Conservation (phyloP, 2,329 filamentous ascomycete genomes). For the Trichoderma sp. region DNA sequence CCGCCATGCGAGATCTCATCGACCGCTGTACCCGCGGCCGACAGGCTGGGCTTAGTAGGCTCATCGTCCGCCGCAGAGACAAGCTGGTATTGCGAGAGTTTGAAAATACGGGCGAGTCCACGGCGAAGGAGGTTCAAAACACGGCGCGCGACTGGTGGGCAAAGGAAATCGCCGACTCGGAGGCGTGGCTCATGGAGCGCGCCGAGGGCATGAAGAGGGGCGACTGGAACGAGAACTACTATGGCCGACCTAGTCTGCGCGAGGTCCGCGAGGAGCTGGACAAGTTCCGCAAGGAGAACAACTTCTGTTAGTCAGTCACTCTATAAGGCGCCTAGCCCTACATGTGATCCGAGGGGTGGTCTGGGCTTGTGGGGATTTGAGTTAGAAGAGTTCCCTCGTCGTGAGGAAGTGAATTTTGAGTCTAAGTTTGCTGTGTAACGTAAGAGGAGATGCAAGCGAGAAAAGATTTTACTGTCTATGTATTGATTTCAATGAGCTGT, state of each 20-base stretch:
- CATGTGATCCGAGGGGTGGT: not conserved
- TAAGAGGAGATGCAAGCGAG: not conserved
- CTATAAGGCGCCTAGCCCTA: not conserved
- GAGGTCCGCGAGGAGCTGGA: slow-evolving; percentile 40
- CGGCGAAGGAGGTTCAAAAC: slow-evolving; percentile 35
- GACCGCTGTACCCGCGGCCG: slow-evolving; percentile 51
- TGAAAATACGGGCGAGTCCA: slow-evolving; percentile 33
- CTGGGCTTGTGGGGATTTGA: not conserved
- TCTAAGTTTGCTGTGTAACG: not conserved
- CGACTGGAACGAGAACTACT: slow-evolving; percentile 51
- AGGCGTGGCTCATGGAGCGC: slow-evolving; percentile 45
- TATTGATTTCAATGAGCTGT: not conserved
- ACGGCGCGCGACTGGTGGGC: slow-evolving; percentile 48
- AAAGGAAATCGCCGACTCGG: slow-evolving; percentile 45
- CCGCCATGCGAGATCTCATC: slow-evolving; percentile 45
- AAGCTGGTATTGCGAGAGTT: slow-evolving; percentile 43
- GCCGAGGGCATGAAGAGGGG: slow-evolving; percentile 38
- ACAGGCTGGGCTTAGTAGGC: slow-evolving; percentile 42
- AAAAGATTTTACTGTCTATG: not conserved
- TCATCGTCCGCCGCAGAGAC: slow-evolving; percentile 45
- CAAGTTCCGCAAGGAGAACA: slow-evolving; percentile 26
- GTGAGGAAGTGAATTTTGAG: not conserved
- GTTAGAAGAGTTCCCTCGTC: not conserved
- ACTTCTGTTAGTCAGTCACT: not conserved
- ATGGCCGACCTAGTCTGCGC: slow-evolving; percentile 44